Conservation (phyloP, 139 green algal species). For the Closterium sp. region DNA sequence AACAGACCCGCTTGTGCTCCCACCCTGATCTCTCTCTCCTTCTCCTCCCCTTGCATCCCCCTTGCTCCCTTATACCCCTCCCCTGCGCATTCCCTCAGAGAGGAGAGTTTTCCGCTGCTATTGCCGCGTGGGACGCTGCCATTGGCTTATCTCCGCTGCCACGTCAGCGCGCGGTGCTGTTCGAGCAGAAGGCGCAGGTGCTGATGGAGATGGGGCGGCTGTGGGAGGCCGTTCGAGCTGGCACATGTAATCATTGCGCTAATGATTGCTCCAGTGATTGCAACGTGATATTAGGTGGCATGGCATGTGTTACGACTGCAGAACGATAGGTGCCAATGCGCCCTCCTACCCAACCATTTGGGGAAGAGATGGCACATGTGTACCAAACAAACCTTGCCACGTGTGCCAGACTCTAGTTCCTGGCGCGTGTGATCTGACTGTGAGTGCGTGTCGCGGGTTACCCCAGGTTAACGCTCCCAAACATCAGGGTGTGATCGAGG, state of each 20-base stretch:
- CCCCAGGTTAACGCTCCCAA: background rate
- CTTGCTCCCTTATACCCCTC: background rate
- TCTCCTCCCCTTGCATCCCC: background rate
- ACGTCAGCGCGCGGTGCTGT: constrained; percentile 3
- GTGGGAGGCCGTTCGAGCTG: constrained; percentile 24
- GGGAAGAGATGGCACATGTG: background rate
- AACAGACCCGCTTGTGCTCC: background rate
- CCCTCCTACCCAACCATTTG: too few species aligned
- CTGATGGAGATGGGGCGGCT: constrained; percentile 22
- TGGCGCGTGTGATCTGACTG: too few species aligned
- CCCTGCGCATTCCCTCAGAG: background rate
- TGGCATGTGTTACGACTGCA: background rate
- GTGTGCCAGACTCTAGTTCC: too few species aligned
- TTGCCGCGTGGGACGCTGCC: constrained; percentile 20
- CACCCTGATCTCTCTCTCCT: background rate
- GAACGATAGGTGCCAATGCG: too few species aligned
- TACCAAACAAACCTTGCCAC: background rate
- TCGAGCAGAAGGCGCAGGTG: constrained; percentile 33
- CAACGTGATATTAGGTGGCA: background rate
- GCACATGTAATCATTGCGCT: background rate
- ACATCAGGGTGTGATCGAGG: too few species aligned
- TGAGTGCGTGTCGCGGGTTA: too few species aligned
- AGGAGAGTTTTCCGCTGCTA: constrained; percentile 14
- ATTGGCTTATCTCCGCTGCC: background rate
- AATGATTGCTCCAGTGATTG: background rate